Evolutionary conservation across 2,329 filamentous ascomycete genomes (phyloP).

Genomic region (Xylaria polymorpha): DNA sequence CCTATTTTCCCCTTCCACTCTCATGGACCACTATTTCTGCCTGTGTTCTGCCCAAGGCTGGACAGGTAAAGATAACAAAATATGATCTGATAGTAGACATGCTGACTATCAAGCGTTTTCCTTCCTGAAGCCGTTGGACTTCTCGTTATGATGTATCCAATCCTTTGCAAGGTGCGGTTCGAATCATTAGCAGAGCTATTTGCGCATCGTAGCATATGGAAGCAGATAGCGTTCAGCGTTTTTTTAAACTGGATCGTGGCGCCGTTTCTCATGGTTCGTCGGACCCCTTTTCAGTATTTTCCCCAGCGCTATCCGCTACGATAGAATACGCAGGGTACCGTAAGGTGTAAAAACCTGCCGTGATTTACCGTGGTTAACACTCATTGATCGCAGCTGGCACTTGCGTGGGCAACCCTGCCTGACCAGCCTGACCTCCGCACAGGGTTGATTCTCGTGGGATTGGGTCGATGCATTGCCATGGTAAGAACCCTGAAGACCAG

Average conservation of each 20-base stretch:
- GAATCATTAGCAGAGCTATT: slow-evolving; percentile 78
- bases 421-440: slow-evolving; percentile 68
- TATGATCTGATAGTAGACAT: background rate
- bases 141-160: slow-evolving; percentile 94
- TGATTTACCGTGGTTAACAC: background rate
- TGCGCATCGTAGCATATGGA: slow-evolving; percentile 72
- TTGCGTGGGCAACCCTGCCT: slow-evolving; percentile 76
- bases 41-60: background rate
- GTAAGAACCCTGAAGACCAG: slow-evolving; percentile 54
- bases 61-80: background rate
- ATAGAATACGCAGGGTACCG: background rate
- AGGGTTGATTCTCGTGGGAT: slow-evolving; percentile 82
- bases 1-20: background rate
- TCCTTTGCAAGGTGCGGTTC: slow-evolving; percentile 86
- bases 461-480: slow-evolving; percentile 92
- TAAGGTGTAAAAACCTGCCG: background rate
- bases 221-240: slow-evolving; percentile 81
- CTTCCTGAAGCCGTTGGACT: slow-evolving; percentile 73
- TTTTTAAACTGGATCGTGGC: slow-evolving; percentile 86
- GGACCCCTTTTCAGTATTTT: background rate
- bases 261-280: slow-evolving; percentile 79
- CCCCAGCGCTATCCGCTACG: no score
- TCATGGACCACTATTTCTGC: background rate
- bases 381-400: slow-evolving; percentile 60
- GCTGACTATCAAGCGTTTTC: slow-evolving; percentile 6